Conservation (phyloP, 2,329 filamentous ascomycete species). For the Trichoderma koningii region DNA sequence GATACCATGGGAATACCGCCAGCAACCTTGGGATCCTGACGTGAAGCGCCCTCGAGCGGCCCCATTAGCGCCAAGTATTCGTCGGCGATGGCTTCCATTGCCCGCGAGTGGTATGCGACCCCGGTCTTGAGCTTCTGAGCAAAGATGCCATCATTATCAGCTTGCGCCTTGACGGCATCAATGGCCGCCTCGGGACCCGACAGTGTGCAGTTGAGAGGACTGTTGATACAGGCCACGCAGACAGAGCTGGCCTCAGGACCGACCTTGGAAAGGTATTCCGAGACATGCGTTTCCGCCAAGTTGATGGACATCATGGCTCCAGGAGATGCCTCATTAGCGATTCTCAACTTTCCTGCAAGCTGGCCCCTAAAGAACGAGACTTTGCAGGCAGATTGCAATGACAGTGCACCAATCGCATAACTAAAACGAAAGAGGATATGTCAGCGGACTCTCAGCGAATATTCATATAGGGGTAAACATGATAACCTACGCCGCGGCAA, state of each 20-base stretch:
- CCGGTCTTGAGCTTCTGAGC: slow-evolving; percentile 31
- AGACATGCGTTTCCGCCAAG: background rate
- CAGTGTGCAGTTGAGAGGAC: slow-evolving; percentile 37
- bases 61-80: slow-evolving; percentile 42
- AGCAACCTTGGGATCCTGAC: background rate
- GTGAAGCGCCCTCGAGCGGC: background rate
- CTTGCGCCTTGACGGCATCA: slow-evolving; percentile 31
- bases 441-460: slow-evolving; percentile 26
- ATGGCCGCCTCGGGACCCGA: slow-evolving; percentile 33
- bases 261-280: background rate
- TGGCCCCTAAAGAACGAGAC: slow-evolving; percentile 44
- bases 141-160: slow-evolving; percentile 34
- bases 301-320: slow-evolving; percentile 24
- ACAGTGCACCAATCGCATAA: slow-evolving; percentile 14
- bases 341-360: slow-evolving; percentile 1
- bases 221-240: slow-evolving; percentile 38
- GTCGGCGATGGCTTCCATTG: slow-evolving; percentile 38
- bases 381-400: slow-evolving; percentile 36
- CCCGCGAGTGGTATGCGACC: slow-evolving; percentile 33
- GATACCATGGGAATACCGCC: slow-evolving; percentile 17
- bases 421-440: background rate
- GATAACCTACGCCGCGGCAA: slow-evolving; percentile 43
- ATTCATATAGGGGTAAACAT: too few relatives aligned
- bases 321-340: background rate
- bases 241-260: slow-evolving; percentile 13